phyloP scores from a whole-genome alignment of 139 green algal genomes.

The Eudorina sp. region DNA sequence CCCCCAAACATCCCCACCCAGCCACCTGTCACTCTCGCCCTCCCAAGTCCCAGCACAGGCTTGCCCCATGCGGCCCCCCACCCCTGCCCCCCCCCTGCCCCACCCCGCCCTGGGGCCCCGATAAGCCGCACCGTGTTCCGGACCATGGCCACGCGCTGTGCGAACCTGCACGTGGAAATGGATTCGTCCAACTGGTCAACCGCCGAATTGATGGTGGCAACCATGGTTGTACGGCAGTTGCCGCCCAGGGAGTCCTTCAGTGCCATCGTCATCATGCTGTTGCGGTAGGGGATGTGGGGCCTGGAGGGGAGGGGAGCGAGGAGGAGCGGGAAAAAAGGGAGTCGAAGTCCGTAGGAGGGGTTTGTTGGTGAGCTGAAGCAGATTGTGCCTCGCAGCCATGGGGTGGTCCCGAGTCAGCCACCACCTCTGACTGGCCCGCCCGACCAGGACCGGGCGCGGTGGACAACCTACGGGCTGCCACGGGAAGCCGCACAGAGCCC shows the following conservation, averaged over 20 bases:
- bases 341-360: no score
- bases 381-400: no score
- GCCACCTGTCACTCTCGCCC: no score
- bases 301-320: conserved; percentile 42
- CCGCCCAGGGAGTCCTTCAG: conserved; percentile 86
- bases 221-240: conserved; percentile 90
- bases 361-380: no score
- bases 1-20: no score
- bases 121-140: conserved; percentile 75
- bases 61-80: no score
- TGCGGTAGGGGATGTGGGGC: conserved; percentile 91
- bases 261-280: conserved; percentile 88
- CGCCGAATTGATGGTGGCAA: conserved; percentile 75
- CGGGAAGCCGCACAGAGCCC: no score
- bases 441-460: no score
- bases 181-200: conserved; percentile 84
- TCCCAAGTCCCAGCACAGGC: no score
- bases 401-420: no score
- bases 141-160: conserved; percentile 91
- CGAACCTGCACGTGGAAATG: conserved; percentile 95
- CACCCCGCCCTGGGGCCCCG: background rate
- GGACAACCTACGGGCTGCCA: no score
- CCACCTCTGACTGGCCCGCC: no score
- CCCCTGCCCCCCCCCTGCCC: background rate
- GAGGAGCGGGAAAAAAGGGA: background rate